Percentiles rank a stretch among this genome's conserved stretches.
These are phyloP conservation scores for Galerina marginata DNA, from an alignment of 768 basidiomycete genomes.

Conservation along the genomic window DNA sequence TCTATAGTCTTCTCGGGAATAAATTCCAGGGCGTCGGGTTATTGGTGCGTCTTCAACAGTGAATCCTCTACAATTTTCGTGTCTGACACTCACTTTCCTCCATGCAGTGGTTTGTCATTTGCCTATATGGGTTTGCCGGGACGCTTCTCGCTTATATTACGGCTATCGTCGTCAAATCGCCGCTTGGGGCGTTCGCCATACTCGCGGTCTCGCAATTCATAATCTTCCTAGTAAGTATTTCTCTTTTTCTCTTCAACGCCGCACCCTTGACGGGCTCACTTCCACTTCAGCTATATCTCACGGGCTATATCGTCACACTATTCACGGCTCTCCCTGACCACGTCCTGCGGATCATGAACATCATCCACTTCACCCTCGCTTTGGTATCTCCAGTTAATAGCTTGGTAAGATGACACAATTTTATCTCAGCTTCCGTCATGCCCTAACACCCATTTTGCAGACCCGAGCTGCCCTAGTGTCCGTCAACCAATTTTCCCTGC, in stretches of 20 bases:
- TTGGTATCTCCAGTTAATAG: constrained; percentile 27
- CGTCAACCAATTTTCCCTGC: constrained; percentile 75
- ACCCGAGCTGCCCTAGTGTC: constrained; percentile 73
- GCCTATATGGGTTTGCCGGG: constrained; percentile 70
- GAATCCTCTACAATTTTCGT: neutral
- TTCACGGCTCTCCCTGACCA: constrained; percentile 16
- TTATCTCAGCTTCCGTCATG: neutral
- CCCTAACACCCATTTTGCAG: constrained; percentile 36
- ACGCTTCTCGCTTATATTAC: constrained; percentile 71
- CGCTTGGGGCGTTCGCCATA: constrained; percentile 73
- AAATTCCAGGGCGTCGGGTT: constrained; percentile 76
- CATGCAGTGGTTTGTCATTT: constrained; percentile 69
- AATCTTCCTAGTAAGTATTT: constrained; percentile 64
- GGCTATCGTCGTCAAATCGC: constrained; percentile 63
- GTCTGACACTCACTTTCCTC: neutral
- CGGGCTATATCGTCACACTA: constrained; percentile 22
- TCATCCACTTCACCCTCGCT: constrained; percentile 23
- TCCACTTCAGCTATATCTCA: constrained; percentile 38
- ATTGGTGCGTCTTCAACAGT: constrained; percentile 41
- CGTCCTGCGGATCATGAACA: constrained; percentile 17
- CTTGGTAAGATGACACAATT: constrained; percentile 13
- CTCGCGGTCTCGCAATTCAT: constrained; percentile 76
- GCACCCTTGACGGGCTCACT: constrained; percentile 67
- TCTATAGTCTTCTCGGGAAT: constrained; percentile 59
- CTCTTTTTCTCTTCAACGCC: neutral